Evolutionary conservation across 441 rosid genomes (phyloP).

Genomic region (Erodium texanum): DNA sequence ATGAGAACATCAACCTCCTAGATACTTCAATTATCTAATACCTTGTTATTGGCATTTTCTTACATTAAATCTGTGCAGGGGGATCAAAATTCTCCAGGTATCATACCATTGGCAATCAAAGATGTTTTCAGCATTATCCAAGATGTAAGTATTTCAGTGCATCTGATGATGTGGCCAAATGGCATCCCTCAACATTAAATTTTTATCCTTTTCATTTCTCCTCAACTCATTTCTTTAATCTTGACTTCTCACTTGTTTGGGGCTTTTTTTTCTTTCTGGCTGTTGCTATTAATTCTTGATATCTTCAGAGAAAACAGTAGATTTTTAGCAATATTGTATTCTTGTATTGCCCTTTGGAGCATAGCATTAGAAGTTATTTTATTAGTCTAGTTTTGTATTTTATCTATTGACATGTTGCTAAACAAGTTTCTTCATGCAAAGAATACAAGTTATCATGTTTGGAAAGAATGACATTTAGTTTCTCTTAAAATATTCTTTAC

Average conservation of each 20-base stretch:
- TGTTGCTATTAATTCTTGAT: not conserved
- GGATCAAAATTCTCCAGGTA: conserved; percentile 87
- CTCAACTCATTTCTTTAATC: not conserved
- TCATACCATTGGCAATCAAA: conserved; percentile 96
- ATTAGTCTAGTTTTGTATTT: not conserved
- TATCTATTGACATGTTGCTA: not conserved
- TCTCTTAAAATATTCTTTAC: not conserved
- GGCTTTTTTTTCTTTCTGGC: not conserved
- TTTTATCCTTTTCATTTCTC: not conserved
- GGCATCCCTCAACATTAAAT: not conserved
- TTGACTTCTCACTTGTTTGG: not conserved
- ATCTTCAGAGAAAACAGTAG: not conserved
- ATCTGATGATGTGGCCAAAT: not conserved
- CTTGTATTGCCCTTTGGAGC: not conserved
- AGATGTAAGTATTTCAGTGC: conserved; percentile 55
- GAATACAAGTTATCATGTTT: not conserved
- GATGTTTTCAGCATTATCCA: conserved; percentile 97
- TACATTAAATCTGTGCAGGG: conserved; percentile 48
- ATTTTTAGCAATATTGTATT: not conserved
- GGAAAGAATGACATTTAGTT: not conserved
- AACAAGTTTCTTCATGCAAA: not conserved
- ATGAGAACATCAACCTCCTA: not conserved
- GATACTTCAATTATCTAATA: conserved; percentile 1
- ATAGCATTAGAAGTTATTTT: not conserved
- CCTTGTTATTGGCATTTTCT: conserved; percentile 12